Base-by-base conservation (phyloP, 257 asterid genomes). In the Lycium barbarum region DNA sequence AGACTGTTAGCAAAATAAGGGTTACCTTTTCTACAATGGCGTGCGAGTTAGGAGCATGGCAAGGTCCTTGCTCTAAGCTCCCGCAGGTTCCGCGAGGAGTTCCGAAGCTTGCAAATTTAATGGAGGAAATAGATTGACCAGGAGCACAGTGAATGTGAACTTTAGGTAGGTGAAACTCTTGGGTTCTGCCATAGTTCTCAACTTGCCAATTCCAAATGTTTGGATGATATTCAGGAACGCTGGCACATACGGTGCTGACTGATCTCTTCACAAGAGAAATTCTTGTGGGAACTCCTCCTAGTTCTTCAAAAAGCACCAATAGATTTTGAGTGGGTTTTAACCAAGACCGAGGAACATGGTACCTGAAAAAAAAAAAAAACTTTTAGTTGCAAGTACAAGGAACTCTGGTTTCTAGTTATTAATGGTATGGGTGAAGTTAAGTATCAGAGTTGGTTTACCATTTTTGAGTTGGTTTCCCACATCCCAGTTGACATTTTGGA, bases 91-190 rank as follows among this genome's bases (percentile, higher is more conserved):
- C 99, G 2, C 86, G 82, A 68, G 99, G 96, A 82, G 98, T 96
- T 86, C 99, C 99, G 26, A 95, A 96, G 94, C 99, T 96, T 12
- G 99, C 99, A 88, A 96, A 96, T 88, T 93, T 93, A 84, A 96
- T 93, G 49, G 97, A 87, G 80, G 98, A 88, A 80, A 96, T 96
- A n/a, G 89, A 85, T 78, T 92, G 91, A 15, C 97, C 96, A 1
- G 88, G 88, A 38, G 91, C 91, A 85, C 98, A 95, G 7, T 47
- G 90, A 82, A 96, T 97, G 85, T 88, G 98, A 67, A 93, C 90
- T 88, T 95, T 95, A 51, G 98, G 95, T 12, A 83, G 91, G 89
- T 80, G 97, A 87, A 91, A 89, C 86, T 89, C 93, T 85, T 91
- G 86, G 11, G 91, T 74, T 84, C 72, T 90, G 20, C 94, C 98